A percentile compares a stretch with the other conserved stretches of the same genome.
Evolutionary conservation across 345 rosid species (phyloP).

Genomic region (Tarenaya hassleriana): DNA sequence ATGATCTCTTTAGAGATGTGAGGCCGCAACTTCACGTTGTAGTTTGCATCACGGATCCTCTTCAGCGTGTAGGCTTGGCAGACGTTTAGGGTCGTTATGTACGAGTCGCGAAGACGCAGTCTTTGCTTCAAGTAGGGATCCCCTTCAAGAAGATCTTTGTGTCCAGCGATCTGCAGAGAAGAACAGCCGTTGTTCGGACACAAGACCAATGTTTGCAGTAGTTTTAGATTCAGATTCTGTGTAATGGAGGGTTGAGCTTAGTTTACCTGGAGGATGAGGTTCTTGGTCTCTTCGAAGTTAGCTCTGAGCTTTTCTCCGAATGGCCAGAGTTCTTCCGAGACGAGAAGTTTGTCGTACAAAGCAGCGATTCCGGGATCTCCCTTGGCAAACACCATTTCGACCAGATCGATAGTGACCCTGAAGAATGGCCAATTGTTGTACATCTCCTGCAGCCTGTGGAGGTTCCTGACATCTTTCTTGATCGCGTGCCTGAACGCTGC

Average conservation of each 20-base stretch:
- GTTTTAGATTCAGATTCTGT: background rate
- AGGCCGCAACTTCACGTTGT: slow-evolving; percentile 67
- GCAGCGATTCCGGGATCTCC: slow-evolving; percentile 95
- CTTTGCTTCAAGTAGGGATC: slow-evolving; percentile 94
- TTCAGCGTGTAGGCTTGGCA: slow-evolving; percentile 96
- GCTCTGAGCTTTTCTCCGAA: slow-evolving; percentile 69
- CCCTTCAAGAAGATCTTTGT: slow-evolving; percentile 92
- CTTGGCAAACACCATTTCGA: slow-evolving; percentile 99
- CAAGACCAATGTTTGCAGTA: background rate
- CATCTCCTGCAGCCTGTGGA: slow-evolving; percentile 81
- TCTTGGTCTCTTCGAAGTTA: slow-evolving; percentile 77
- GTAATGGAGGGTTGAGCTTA: background rate
- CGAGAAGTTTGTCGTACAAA: slow-evolving; percentile 78
- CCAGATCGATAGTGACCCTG: slow-evolving; percentile 86
- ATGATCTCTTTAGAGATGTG: slow-evolving; percentile 73
- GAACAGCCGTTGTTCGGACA: too few relatives aligned
- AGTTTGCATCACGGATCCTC: slow-evolving; percentile 76
- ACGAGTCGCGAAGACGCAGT: slow-evolving; percentile 83
- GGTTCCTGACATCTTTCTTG: slow-evolving; percentile 64
- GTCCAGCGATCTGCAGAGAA: slow-evolving; percentile 72
- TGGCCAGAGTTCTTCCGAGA: slow-evolving; percentile 66
- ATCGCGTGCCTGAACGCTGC: slow-evolving; percentile 71
- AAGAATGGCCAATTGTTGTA: slow-evolving; percentile 94
- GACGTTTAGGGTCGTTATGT: slow-evolving; percentile 90
- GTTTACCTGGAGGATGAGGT: slow-evolving; percentile 76